Conservation (phyloP, 148 eudicot genomes). For the Pouteria glomerata region DNA sequence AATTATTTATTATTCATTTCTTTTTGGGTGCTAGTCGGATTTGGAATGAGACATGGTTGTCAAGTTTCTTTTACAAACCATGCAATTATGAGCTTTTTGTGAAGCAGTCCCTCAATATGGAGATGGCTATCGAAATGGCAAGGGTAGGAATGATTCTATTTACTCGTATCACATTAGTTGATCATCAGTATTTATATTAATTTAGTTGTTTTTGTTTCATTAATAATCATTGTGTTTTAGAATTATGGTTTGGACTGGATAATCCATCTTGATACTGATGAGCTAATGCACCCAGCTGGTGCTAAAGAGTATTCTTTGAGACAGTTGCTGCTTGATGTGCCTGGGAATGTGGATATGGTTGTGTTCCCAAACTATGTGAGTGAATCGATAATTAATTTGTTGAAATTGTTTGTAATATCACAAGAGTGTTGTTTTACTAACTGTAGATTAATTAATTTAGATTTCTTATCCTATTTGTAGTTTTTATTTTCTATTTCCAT, state of each 20-base stretch:
- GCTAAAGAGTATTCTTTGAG: conserved; percentile 81
- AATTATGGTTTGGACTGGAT: conserved; percentile 84
- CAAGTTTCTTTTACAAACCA: conserved; percentile 94
- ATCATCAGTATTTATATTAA: not conserved
- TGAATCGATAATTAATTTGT: conserved; percentile 11
- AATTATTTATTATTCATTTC: not conserved
- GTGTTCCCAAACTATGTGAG: conserved; percentile 91
- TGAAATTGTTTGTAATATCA: not conserved
- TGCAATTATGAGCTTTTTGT: conserved; percentile 94
- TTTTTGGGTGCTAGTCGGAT: conserved; percentile 64
- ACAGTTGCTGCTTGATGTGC: conserved; percentile 71
- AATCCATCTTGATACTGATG: conserved; percentile 92
- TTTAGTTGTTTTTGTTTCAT: not conserved
- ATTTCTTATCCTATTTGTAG: not conserved
- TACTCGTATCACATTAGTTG: not conserved
- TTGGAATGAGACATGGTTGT: conserved; percentile 95
- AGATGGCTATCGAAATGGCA: conserved; percentile 94
- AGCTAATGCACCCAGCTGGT: conserved; percentile 85
- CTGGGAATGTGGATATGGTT: conserved; percentile 84
- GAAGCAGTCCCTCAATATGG: conserved; percentile 92
- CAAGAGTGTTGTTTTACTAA: not conserved
- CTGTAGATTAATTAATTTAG: not conserved
- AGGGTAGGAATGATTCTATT: conserved; percentile 44
- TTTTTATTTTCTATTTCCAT: not conserved
- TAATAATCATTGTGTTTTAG: conserved; percentile 38